Conservation (phyloP, 1,139 yeast genomes). For the Hansenula lynferdii region DNA sequence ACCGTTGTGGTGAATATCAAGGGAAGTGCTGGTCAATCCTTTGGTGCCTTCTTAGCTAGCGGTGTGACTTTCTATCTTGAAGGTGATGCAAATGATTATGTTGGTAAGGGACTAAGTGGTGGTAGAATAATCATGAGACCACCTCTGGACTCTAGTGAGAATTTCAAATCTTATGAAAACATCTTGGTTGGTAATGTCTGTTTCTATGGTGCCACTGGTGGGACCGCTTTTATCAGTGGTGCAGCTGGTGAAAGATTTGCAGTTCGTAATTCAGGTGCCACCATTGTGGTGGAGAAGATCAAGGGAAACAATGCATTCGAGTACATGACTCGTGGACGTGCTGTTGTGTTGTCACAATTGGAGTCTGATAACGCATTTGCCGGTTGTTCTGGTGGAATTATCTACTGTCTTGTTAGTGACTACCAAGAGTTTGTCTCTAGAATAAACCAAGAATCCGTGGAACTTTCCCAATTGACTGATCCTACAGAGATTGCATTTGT, state of each 20-base stretch:
- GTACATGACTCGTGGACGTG: slow-evolving; percentile 99
- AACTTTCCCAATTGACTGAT: slow-evolving; percentile 68
- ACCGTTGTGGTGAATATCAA: slow-evolving; percentile 87
- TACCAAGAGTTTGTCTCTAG: slow-evolving; percentile 76
- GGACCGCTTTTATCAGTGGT: slow-evolving; percentile 92
- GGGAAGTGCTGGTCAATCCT: slow-evolving; percentile 98
- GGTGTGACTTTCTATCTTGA: slow-evolving; percentile 94
- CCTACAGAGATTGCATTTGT: slow-evolving; percentile 93
- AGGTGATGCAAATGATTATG: slow-evolving; percentile 98
- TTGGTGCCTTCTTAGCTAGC: slow-evolving; percentile 95
- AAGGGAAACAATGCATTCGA: slow-evolving; percentile 99
- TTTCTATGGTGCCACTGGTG: slow-evolving; percentile 96
- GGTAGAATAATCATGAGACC: slow-evolving; percentile 93
- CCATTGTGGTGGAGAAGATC: slow-evolving; percentile 88
- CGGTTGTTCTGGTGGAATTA: slow-evolving; percentile 99
- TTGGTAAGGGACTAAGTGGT: slow-evolving; percentile 96
- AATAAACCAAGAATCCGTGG: slow-evolving; percentile 82
- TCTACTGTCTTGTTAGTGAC: slow-evolving; percentile 92
- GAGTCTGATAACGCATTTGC: slow-evolving; percentile 94
- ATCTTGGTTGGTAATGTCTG: slow-evolving; percentile 97
- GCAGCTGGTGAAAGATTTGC: slow-evolving; percentile 98
- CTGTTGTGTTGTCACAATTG: slow-evolving; percentile 84
- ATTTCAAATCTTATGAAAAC: slow-evolving; percentile 92
- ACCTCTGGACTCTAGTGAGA: slow-evolving; percentile 59
- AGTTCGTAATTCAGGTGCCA: slow-evolving; percentile 98